Evolutionary conservation across 2,329 filamentous ascomycete genomes (phyloP).

Genomic region (Elsinoe necatrix): DNA sequence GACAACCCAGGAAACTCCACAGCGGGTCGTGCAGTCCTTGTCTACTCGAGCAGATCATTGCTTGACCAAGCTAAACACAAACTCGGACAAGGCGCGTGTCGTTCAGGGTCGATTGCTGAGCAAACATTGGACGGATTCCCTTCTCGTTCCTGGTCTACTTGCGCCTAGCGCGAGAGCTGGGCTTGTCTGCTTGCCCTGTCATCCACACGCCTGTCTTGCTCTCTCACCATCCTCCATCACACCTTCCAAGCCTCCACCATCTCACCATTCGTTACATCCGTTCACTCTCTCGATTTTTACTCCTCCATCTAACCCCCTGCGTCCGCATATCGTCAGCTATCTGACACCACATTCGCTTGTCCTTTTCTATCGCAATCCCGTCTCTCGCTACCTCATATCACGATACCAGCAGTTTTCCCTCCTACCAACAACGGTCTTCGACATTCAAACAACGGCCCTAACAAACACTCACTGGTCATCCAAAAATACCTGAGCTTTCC

Average conservation of each 20-base stretch:
- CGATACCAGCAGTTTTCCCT: neutral
- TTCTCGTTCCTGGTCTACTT: slow-evolving; percentile 4
- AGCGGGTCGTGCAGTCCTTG: slow-evolving; percentile 3
- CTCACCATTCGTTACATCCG: slow-evolving; percentile 5
- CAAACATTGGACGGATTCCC: neutral
- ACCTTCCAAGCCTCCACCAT: slow-evolving; percentile 5
- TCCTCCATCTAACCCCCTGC: neutral
- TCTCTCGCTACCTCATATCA: slow-evolving; percentile 11
- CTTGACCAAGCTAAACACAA: slow-evolving; percentile 6
- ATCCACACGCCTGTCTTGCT: neutral
- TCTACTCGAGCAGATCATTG: neutral
- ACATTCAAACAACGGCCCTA: slow-evolving; percentile 14
- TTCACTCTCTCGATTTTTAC: neutral
- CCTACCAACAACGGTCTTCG: slow-evolving; percentile 11
- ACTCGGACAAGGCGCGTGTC: slow-evolving; percentile 3
- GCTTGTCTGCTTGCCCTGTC: neutral
- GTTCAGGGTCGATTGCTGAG: neutral
- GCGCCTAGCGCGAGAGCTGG: neutral
- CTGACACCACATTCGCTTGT: slow-evolving; percentile 8
- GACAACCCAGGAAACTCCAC: neutral
- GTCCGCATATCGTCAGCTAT: neutral
- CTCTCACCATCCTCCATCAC: neutral
- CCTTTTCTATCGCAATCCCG: neutral
- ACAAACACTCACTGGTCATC: slow-evolving; percentile 5
- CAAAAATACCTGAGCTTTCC: slow-evolving; percentile 13